Base-by-base conservation (phyloP, 805 yeast species). In the Tetrapisispora taiwanensis region DNA sequence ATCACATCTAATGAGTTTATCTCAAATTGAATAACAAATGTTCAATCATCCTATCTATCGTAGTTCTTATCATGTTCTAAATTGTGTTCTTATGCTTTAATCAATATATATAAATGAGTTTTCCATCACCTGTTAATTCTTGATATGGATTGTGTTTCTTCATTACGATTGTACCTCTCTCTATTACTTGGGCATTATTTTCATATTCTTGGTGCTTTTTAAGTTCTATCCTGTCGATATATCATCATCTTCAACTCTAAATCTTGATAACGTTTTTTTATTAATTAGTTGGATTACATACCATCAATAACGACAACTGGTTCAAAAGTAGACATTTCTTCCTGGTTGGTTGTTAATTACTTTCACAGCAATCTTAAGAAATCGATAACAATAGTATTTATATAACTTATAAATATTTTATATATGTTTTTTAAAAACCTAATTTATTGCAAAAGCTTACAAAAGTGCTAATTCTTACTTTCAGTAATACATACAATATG, bases 281-380 rank as follows among this genome's bases (percentile, higher is more conserved):
- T 13, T 32, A 6, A 18, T 10, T 32, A 17, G 4, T 32, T 39
- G 15, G 15, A 39, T 15, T 37, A 75, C 80, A 66, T 78, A 76
- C 95, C 95, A 80, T 88, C 96, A 80, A 88, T 83, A 75, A 89
- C 96, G 78, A 86, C 86, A 77, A 84, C 95, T 76, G 94, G 90
- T 79, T 88, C 95, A 73, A 81, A 87, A 71, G 86, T 78, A 62
- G 68, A 63, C 71, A 67, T 69, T 56, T 58, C 64, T 58, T 58
- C 59, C 53, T 54, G 53, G 50, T 44, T 43, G 49, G 47, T 40
- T 45, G 42, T 36, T 24, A 38, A 6, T 32, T 15, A 8, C 30
- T 39, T 20, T 14, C 13, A 19, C 14, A 38, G 18, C 7, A 19
- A 3, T 2, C 30, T 3, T 8, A 13, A 19, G 19, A 38, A 10